Conservation (phyloP, 192 early-diverging fungal species). For the Coemansia sp. region DNA sequence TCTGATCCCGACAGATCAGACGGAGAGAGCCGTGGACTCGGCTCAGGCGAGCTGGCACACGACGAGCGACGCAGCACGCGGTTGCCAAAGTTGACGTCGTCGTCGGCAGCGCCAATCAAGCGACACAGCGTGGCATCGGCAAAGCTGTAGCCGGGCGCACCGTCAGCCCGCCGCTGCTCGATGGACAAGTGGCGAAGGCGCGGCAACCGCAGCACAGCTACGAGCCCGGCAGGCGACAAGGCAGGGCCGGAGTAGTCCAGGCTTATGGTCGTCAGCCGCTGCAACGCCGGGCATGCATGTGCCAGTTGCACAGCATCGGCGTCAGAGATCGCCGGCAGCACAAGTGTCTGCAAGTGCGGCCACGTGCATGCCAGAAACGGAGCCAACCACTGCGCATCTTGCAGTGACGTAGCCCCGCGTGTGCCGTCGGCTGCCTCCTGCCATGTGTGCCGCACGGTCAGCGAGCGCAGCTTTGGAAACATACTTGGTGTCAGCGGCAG, state of each 20-base stretch:
- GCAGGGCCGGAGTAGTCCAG: slow-evolving; percentile 50
- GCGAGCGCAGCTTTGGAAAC: slow-evolving; percentile 30
- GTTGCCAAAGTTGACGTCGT: slow-evolving; percentile 15
- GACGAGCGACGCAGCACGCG: slow-evolving; percentile 20
- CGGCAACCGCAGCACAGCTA: slow-evolving; percentile 25
- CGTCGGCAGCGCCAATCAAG: slow-evolving; percentile 28
- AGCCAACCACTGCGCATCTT: slow-evolving; percentile 33
- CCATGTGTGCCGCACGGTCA: slow-evolving; percentile 48
- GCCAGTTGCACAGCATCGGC: slow-evolving; percentile 22
- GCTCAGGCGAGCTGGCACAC: slow-evolving; percentile 5
- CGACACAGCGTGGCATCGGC: slow-evolving; percentile 35
- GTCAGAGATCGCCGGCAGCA: slow-evolving; percentile 45
- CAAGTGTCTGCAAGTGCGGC: slow-evolving; percentile 27
- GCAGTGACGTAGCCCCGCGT: slow-evolving; percentile 45
- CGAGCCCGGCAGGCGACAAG: slow-evolving; percentile 41
- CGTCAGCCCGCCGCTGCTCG: slow-evolving; percentile 45
- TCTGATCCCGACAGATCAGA: slow-evolving; percentile 7
- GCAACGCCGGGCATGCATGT: slow-evolving; percentile 28
- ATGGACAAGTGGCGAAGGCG: slow-evolving; percentile 41
- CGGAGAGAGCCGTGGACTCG: not conserved
- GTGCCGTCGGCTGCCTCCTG: slow-evolving; percentile 17
- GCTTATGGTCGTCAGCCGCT: slow-evolving; percentile 41
- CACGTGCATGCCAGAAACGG: slow-evolving; percentile 19
- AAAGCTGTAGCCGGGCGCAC: slow-evolving; percentile 43
- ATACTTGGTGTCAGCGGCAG: slow-evolving; percentile 28